A percentile compares a stretch with the other conserved stretches of the same genome.
These are phyloP conservation scores for Solanum chiquidenum DNA, from an alignment of 257 asterid genomes.

Conservation along the genomic window DNA sequence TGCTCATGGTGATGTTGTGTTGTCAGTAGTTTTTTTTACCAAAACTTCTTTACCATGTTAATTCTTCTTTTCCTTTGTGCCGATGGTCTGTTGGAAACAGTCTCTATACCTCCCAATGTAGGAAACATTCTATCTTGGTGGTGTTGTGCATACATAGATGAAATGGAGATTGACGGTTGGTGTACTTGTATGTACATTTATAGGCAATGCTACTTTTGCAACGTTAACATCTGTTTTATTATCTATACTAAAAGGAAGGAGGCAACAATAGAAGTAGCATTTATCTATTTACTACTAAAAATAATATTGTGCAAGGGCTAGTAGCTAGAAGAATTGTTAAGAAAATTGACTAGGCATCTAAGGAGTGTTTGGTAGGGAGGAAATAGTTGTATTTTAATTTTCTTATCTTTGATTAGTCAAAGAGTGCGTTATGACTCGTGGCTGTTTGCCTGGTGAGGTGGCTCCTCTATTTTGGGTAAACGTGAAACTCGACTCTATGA, in stretches of 20 bases:
- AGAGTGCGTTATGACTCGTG: background rate
- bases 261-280: background rate
- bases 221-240: background rate
- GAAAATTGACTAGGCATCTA: too few relatives aligned
- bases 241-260: background rate
- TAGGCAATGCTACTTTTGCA: background rate
- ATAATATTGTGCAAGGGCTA: too few relatives aligned
- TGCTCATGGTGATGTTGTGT: background rate
- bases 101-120: background rate
- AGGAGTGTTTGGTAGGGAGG: background rate
- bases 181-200: background rate
- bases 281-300: background rate
- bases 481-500: background rate
- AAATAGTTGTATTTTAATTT: too few relatives aligned
- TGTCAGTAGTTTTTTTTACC: background rate
- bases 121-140: background rate
- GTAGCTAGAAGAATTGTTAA: background rate
- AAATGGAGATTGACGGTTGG: background rate
- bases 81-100: background rate
- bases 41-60: background rate
- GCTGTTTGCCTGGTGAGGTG: fast-evolving
- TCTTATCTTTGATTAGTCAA: background rate
- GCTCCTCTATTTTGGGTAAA: too few relatives aligned
- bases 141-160: background rate
- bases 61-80: background rate